Conservation (phyloP, 2,329 filamentous ascomycete genomes). For the Colletotrichum theobromicola region DNA sequence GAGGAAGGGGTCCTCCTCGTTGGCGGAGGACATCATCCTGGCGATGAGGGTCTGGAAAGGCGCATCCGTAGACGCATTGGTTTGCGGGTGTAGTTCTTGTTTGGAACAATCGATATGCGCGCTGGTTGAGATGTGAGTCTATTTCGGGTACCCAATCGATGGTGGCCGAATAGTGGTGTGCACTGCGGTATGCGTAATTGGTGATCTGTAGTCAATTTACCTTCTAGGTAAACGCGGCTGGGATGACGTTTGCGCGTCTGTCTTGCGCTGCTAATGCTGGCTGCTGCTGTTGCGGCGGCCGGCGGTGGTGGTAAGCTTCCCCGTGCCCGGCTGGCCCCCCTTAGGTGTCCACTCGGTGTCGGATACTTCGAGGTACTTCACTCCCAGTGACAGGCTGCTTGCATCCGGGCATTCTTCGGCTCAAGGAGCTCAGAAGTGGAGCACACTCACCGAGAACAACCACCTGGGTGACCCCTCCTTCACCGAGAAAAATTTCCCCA, state of each 20-base stretch:
- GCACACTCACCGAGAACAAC: neutral
- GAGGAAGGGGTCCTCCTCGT: constrained; percentile 74
- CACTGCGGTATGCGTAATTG: neutral
- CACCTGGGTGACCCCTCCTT: constrained; percentile 3
- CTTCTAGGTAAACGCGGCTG: constrained; percentile 2
- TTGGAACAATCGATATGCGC: neutral
- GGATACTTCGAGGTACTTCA: neutral
- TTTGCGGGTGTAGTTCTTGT: neutral
- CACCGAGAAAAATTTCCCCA: constrained; percentile 24
- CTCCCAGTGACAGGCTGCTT: neutral
- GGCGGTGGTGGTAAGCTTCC: neutral
- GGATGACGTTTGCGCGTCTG: constrained; percentile 23
- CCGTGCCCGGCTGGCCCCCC: neutral
- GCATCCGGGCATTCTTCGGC: constrained; percentile 9
- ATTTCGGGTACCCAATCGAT: neutral
- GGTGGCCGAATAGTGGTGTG: neutral
- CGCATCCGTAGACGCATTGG: constrained; percentile 19
- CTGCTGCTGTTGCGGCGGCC: neutral
- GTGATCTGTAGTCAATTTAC: constrained; percentile 5
- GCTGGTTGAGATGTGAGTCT: neutral
- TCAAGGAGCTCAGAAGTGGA: neutral
- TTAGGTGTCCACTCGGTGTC: constrained; percentile 4
- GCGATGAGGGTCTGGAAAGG: constrained; percentile 14
- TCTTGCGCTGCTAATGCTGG: neutral
- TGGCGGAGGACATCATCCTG: constrained; percentile 71